Evolutionary conservation across 345 rosid species (phyloP), one percentile per base, ranked within the genome.

Genomic region (Clausena lansium): DNA sequence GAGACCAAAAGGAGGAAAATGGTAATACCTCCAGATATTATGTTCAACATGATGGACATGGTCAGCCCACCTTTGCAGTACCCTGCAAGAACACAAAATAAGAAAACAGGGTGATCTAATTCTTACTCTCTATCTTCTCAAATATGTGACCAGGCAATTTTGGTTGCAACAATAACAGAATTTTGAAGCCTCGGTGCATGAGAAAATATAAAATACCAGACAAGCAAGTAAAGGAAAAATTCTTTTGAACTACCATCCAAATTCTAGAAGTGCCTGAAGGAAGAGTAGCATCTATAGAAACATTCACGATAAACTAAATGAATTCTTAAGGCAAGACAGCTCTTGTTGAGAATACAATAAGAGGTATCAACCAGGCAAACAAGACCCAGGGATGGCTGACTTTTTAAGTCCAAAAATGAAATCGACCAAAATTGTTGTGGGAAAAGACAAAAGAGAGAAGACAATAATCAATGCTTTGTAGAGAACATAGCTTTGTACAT

Each of bases 1-100:
- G 52, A 19, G 39, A 15, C 59, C 8, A 22, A 39, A 25, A 60
- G 71, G 22, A 58, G 15, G 19, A 70, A 45, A 69, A 19, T 36
- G 2, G 13, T 11, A 33, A 72, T 86, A 96, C 99, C 98, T 92
- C 99, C 99, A 96, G 66, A 96, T 84, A 79, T 93, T 93, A 86
- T 94, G 97, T 66, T 94, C 99, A 9, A 85, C 80, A 60, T 76
- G 88, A 71, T 90, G 94, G 72, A 90, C 89, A 82, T 96, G 97
- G 79, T 84, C 89, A 65, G 98, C 99, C 99, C 98, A 96, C 78
- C 99, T 89, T 73, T 87, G 91, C 87, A 96, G 84, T 64, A 92
- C 98, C 87, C 98, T 93, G 86, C 77, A 77, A 36, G 67, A 72
- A 62, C 0, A 58, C 71, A 70, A 61, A 50, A 32, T 15, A 63